Base-by-base conservation (phyloP, 768 basidiomycete species). In the Sistotremastrum niveocremeum region DNA sequence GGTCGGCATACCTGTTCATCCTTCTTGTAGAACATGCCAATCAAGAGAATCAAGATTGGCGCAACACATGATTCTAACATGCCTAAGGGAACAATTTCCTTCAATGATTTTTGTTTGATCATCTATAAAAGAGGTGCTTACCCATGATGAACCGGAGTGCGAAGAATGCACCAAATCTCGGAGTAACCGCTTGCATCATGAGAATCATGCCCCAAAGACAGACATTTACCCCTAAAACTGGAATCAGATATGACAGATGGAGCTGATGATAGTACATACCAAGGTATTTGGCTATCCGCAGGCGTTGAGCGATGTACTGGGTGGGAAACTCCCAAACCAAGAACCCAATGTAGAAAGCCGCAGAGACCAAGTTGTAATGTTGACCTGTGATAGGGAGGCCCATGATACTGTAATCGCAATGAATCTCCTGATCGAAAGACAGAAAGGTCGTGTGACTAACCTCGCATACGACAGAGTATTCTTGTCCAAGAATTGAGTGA, bases 401-500 rank as follows among this genome's bases (percentile, higher is more conserved):
- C 77, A 81, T 79, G 49, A 81, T 71, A 51, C 76, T 77, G 42
- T 7, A 37, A 37, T 8, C 29, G 41, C 20, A 6, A 4, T 12
- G n/a, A 51, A 46, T 6, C 7, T 60, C 42, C 29, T 38, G 7
- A 31, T 44, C 34, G 6, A 30, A 31, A 20, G 28, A 7, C 28
- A 34, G 11, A 20, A 20, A 20, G 7, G 10, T 35, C 45, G 46
- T 41, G 12, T 6, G 11, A 46, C 57, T 30, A 50, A 72, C 77
- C 76, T 77, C n/a, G 79, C 79, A 65, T 81, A 81, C 56, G 79
- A 80, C 36, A 81, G 56, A 8, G 76, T 73, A 4, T 78, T 79
- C 65, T 82, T 83, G 57, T 82, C 81, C 76, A 81, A 56, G 52
- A 73, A 81, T 53, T 81, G 77, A 1, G 74, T 76, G 55, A 81